Evolutionary conservation across 371 early-diverging fungal genomes (phyloP).

Genomic region (Coemansia sp.): DNA sequence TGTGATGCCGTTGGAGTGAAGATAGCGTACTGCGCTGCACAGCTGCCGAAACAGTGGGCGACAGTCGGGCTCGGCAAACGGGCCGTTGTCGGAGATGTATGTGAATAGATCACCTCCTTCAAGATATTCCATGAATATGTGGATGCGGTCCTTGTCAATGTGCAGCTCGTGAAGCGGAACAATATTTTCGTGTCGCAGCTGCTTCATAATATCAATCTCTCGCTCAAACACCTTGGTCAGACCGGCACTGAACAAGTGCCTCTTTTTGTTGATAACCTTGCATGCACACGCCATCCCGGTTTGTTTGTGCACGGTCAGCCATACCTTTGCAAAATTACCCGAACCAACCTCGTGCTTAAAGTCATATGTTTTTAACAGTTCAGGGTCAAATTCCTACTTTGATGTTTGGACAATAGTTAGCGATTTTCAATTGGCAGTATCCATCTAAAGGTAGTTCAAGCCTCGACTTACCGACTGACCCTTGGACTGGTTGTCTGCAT

Average conservation of each 20-base stretch:
- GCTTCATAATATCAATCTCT: slow-evolving; percentile 48
- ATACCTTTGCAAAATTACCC: slow-evolving; percentile 53
- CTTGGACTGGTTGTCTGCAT: slow-evolving; percentile 4
- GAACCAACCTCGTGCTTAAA: slow-evolving; percentile 47
- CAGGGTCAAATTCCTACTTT: slow-evolving; percentile 18
- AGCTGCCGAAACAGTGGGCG: slow-evolving; percentile 48
- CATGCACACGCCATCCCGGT: slow-evolving; percentile 46
- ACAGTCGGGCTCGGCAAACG: slow-evolving; percentile 36
- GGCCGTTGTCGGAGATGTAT: slow-evolving; percentile 38
- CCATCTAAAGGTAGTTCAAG: too few relatives aligned
- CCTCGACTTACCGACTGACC: slow-evolving; percentile 10
- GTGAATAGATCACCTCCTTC: slow-evolving; percentile 50
- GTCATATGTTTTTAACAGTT: slow-evolving; percentile 34
- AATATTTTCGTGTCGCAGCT: slow-evolving; percentile 43
- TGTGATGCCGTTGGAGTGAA: slow-evolving; percentile 51
- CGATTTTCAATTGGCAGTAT: neutral
- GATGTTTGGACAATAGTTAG: neutral
- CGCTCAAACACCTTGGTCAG: slow-evolving; percentile 50
- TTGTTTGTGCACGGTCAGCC: slow-evolving; percentile 49
- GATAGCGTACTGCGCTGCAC: slow-evolving; percentile 48
- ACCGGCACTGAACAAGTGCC: slow-evolving; percentile 47
- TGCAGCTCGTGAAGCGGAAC: slow-evolving; percentile 48
- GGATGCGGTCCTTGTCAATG: slow-evolving; percentile 45
- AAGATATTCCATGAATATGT: slow-evolving; percentile 53
- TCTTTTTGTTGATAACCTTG: slow-evolving; percentile 51